Base-by-base conservation (phyloP, 306 rosid species). In the Sesbania bispinosa region DNA sequence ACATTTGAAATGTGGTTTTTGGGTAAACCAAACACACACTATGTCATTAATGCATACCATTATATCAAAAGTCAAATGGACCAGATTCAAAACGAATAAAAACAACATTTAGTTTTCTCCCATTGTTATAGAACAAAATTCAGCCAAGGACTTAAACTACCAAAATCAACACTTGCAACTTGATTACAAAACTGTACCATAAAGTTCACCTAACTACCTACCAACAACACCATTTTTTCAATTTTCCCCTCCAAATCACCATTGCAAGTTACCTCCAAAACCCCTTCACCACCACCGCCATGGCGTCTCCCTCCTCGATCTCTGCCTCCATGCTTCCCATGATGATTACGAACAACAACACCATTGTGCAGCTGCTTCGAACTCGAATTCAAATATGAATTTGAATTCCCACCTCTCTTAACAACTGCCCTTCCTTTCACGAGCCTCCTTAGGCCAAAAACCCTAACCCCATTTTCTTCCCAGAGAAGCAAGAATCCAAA, bases 211-310 rank as follows among this genome's bases (percentile, higher is more conserved):
- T 18, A 54, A 32, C 21, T 19, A 80, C 96, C 81, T 82, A 92
- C 96, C 88, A 81, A 79, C 66, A 76, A 74, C 79, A 46, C 71
- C 68, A 67, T 68, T 54, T 53, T 72, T 54, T 67, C 84, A 6
- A 76, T 62, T 70, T 76, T 88, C 76, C 82, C 81, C 18, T 88
- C 81, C 75, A 81, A 75, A 72, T 59, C 77, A 67, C 82, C 85
- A 80, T 83, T 77, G 83, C 89, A 82, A 23, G 54, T 71, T 29
- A 50, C 20, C 29, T 70, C 82, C 57, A 66, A 72, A 70, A 41
- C 53, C 67, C 80, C 78, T 57, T 76, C 83, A 68, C 26, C 42
- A 27, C 32, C 66, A 18, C 23, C 9, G 13, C 46, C 82, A 30
- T 16, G 47, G 27, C 43, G 59, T 77, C 62, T 82, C 9, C 82